Base-by-base conservation (phyloP, 202 grass and related monocot genomes). In the Carex arenaria region DNA sequence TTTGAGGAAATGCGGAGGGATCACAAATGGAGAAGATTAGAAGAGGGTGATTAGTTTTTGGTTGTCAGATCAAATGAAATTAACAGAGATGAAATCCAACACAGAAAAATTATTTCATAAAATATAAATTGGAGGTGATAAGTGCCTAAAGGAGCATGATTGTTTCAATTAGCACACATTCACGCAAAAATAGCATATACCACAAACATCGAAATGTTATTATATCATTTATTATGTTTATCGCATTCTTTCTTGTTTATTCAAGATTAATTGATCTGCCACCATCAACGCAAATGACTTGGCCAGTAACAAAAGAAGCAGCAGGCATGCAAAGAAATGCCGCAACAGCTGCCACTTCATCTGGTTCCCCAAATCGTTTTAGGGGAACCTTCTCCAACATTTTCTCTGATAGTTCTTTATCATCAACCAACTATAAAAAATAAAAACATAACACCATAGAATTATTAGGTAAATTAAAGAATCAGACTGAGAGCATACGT, bases 261-360 rank as follows among this genome's bases (percentile, higher is more conserved):
- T 4, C 72, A 17, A 75, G 7, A 49, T 76, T 78, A 10, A 31
- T 42, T 12, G 79, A 40, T 17, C 7, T 38, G 4, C 85, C 85
- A 19, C 85, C 80, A 8, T 87, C 85, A 42, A 87, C 60, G 19
- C 10, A 67, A 7, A 87, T 83, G 31, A 83, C 38, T 23, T 87
- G 68, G 3, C 80, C 71, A 1, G 23, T 87, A 32, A 87, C 13
- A 43, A 67, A 87, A 1, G 80, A 40, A 55, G 85, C 80, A 18
- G 68, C 80, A 36, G 85, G 85, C 36, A 87, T 60, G 19, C 85
- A 87, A 32, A 87, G 34, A 53, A 87, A 87, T 4, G 85, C 60
- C 3, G 60, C 85, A 10, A 53, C 59, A 9, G 60, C 20, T 9
- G 85, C 43, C 26, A 87, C 85, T 22, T 87, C 85, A 10, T 82